phyloP scores from a whole-genome alignment of 2,329 filamentous ascomycete species.

The Chrysosporium queenslandicum region DNA sequence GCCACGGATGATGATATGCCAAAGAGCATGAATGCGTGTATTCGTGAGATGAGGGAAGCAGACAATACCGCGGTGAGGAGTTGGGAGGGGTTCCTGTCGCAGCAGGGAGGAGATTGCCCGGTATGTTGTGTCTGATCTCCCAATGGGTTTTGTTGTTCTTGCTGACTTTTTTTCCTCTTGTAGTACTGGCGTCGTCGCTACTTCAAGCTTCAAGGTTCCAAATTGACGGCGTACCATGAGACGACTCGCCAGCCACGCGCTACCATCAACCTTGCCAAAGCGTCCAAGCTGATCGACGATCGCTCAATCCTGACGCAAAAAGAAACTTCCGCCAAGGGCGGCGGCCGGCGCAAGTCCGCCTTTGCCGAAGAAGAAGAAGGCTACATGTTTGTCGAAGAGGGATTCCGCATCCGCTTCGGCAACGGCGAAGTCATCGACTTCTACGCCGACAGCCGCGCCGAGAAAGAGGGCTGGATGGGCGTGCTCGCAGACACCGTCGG shows the following conservation, averaged over 20 bases:
- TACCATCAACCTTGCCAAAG: slow-evolving; percentile 92
- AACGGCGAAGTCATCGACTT: slow-evolving; percentile 98
- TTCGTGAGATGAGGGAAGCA: slow-evolving; percentile 84
- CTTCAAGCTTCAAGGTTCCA: slow-evolving; percentile 85
- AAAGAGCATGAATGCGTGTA: slow-evolving; percentile 96
- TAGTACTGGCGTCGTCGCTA: slow-evolving; percentile 97
- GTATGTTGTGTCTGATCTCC: no score
- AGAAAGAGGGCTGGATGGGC: slow-evolving; percentile 93
- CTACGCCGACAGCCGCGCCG: slow-evolving; percentile 76
- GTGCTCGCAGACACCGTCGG: slow-evolving; percentile 63
- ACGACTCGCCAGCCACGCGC: slow-evolving; percentile 88
- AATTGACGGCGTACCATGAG: slow-evolving; percentile 92
- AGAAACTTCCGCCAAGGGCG: slow-evolving; percentile 64
- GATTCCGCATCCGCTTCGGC: slow-evolving; percentile 95
- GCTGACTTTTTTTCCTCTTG: slow-evolving; percentile 46
- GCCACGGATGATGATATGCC: slow-evolving; percentile 91
- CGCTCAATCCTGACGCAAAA: slow-evolving; percentile 72
- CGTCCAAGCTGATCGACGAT: slow-evolving; percentile 87
- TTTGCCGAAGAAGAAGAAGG: slow-evolving; percentile 98
- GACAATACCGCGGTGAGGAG: slow-evolving; percentile 67
- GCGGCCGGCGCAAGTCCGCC: slow-evolving; percentile 77
- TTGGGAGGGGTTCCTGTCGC: slow-evolving; percentile 83
- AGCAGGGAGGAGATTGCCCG: slow-evolving; percentile 94
- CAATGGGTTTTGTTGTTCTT: slow-evolving; percentile 74
- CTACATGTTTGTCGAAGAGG: slow-evolving; percentile 99